phyloP scores from a whole-genome alignment of 2,329 filamentous ascomycete species.

The Pseudogymnoascus sp. region DNA sequence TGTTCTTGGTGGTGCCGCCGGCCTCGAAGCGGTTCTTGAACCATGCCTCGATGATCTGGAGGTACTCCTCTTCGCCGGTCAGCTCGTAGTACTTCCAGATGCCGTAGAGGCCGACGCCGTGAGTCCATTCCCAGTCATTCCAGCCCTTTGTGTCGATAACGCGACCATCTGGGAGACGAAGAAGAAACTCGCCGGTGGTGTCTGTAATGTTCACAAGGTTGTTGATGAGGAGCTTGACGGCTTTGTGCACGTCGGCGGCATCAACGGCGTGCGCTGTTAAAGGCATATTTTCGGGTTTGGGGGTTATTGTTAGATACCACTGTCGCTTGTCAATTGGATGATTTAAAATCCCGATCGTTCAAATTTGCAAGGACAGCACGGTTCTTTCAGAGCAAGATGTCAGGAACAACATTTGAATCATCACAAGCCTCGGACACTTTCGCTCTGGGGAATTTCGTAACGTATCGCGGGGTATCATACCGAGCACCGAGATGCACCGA shows the following conservation, averaged over 20 bases:
- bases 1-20: constrained; percentile 66
- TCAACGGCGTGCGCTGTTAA: constrained; percentile 31
- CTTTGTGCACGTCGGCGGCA: constrained; percentile 38
- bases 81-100: constrained; percentile 75
- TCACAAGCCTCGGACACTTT: not conserved
- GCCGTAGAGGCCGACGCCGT: constrained; percentile 71
- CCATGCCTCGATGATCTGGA: constrained; percentile 65
- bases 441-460: not conserved
- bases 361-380: not conserved
- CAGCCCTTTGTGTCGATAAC: constrained; percentile 80
- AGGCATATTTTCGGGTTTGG: constrained; percentile 29
- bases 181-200: constrained; percentile 63
- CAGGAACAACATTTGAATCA: not conserved
- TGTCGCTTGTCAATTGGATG: not conserved
- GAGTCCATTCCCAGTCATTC: constrained; percentile 79
- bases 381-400: not conserved
- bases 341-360: not conserved
- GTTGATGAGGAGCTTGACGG: constrained; percentile 59
- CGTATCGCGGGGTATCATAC: not conserved
- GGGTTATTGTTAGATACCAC: not conserved
- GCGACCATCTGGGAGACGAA: constrained; percentile 62
- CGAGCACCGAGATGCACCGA: constrained; percentile 5
- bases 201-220: constrained; percentile 74
- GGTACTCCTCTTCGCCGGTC: constrained; percentile 51
- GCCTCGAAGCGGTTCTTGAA: constrained; percentile 41